These are phyloP conservation scores for Oxalis stricta DNA, from an alignment of 441 rosid genomes.

Conservation along the genomic window DNA sequence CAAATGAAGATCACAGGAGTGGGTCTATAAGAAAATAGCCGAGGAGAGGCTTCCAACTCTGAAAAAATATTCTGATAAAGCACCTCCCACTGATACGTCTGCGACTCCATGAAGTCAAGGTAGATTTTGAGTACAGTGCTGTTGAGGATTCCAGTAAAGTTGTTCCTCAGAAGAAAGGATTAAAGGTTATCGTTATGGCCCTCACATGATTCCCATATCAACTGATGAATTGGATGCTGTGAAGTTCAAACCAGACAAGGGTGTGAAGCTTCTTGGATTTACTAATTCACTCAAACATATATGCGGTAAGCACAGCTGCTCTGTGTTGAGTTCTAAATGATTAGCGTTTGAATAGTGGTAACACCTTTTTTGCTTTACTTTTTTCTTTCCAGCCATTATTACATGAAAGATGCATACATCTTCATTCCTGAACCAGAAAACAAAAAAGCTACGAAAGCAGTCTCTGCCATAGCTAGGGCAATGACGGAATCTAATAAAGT, in stretches of 20 bases:
- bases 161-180: constrained; percentile 78
- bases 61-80: constrained; percentile 77
- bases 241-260: constrained; percentile 78
- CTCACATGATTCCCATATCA: constrained; percentile 85
- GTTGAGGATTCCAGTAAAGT: constrained; percentile 34
- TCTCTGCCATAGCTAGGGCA: constrained; percentile 89
- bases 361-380: constrained; percentile 10
- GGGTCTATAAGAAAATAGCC: constrained; percentile 88
- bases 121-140: constrained; percentile 64
- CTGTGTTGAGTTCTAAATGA: constrained; percentile 1
- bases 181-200: constrained; percentile 89
- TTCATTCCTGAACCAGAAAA: constrained; percentile 81
- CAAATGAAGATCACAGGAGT: constrained; percentile 73
- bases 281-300: constrained; percentile 56
- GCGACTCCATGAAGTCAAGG: constrained; percentile 83
- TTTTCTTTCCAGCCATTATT: constrained; percentile 44
- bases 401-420: constrained; percentile 80
- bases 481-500: constrained; percentile 70
- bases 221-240: constrained; percentile 57
- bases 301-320: constrained; percentile 32
- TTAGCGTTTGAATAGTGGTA: constrained; percentile 1
- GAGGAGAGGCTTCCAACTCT: constrained; percentile 88
- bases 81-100: constrained; percentile 62
- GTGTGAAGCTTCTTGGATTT: constrained; percentile 85
- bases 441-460: constrained; percentile 40